These are phyloP conservation scores for Wallacemonas sp. DNA, from an alignment of 208 protist genomes.

Conservation along the genomic window DNA sequence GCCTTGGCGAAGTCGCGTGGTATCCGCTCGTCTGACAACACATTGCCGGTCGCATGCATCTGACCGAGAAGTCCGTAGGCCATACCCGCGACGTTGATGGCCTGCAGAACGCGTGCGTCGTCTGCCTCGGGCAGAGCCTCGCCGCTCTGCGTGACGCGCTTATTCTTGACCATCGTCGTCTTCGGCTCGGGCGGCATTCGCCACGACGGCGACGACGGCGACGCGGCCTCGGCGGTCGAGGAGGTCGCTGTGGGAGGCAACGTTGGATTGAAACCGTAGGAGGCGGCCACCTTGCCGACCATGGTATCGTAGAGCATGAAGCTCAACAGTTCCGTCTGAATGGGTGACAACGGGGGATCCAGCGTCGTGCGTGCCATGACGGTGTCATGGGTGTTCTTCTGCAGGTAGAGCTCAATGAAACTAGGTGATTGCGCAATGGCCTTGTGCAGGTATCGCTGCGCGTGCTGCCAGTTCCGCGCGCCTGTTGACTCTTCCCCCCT, in stretches of 20 bases:
- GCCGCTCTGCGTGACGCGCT: not conserved
- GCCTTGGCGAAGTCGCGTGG: slow-evolving; percentile 49
- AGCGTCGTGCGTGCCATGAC: not conserved
- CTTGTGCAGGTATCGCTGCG: slow-evolving; percentile 2
- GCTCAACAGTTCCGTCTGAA: not conserved
- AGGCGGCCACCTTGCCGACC: not conserved
- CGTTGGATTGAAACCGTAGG: not conserved
- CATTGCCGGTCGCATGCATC: slow-evolving; percentile 62
- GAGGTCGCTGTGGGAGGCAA: not conserved
- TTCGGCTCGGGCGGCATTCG: too few relatives aligned
- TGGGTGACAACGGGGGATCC: not conserved
- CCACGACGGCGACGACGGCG: not conserved
- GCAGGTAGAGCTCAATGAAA: slow-evolving; percentile 6
- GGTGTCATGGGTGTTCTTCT: not conserved
- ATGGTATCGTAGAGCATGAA: not conserved
- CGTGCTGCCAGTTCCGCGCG: not conserved
- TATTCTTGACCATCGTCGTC: not conserved
- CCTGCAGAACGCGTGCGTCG: slow-evolving; percentile 37
- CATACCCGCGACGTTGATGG: slow-evolving; percentile 19
- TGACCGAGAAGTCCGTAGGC: slow-evolving; percentile 68
- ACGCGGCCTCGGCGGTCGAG: not conserved
- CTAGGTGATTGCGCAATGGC: not conserved
- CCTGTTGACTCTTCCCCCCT: too few relatives aligned
- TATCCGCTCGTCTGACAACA: slow-evolving; percentile 28
- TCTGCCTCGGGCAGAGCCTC: not conserved